phyloP scores from a whole-genome alignment of 2,329 filamentous ascomycete species.

The Madurella fahalii region DNA sequence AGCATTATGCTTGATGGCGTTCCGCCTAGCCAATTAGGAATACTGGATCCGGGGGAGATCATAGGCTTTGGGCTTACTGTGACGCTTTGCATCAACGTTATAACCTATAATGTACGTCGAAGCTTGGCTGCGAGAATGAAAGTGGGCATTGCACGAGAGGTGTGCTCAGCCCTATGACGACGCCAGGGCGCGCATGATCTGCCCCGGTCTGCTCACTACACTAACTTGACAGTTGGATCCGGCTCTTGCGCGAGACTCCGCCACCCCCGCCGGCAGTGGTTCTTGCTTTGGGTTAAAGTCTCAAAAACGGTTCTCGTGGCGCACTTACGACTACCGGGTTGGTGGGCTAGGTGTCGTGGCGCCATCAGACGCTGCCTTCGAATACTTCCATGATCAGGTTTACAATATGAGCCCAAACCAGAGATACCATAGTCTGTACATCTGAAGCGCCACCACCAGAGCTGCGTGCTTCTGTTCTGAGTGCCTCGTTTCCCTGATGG shows the following conservation, averaged over 20 bases:
- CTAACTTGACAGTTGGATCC: neutral
- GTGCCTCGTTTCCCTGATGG: neutral
- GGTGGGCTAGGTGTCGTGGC: too few species aligned
- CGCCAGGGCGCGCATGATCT: too few species aligned
- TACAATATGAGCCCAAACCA: too few species aligned
- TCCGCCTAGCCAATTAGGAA: neutral
- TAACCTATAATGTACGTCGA: too few species aligned
- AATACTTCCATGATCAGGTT: too few species aligned
- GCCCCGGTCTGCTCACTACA: neutral
- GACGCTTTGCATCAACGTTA: too few species aligned
- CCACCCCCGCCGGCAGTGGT: constrained; percentile 16
- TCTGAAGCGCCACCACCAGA: too few species aligned
- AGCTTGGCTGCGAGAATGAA: too few species aligned
- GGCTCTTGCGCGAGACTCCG: constrained; percentile 4
- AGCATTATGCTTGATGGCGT: constrained; percentile 4
- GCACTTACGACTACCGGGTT: too few species aligned
- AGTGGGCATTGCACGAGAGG: neutral
- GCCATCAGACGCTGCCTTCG: too few species aligned
- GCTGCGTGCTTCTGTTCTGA: neutral
- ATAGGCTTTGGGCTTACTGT: neutral
- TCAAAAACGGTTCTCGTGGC: neutral
- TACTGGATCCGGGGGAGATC: neutral
- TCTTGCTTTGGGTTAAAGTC: neutral
- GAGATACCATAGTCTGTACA: too few species aligned
- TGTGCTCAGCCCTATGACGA: constrained; percentile 13